Percentiles rank a stretch among this genome's conserved stretches.
phyloP scores from a whole-genome alignment of 176 grass and related monocot species.

The Rhynchospora tenuis region DNA sequence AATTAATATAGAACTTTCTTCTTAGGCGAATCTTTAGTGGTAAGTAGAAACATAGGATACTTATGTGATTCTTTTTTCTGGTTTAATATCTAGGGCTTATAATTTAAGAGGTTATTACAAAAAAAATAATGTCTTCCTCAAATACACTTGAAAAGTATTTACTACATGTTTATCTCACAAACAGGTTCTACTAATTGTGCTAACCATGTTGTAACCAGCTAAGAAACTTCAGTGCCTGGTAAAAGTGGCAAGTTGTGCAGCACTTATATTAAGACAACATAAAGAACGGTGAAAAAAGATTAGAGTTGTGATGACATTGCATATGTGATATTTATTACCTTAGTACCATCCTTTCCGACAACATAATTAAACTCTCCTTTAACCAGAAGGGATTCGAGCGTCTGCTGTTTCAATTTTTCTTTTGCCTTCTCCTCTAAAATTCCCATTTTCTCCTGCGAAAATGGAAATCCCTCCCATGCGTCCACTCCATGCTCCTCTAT shows the following conservation, averaged over 20 bases:
- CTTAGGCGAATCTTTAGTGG: too few relatives aligned
- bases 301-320: not conserved
- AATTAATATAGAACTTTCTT: not conserved
- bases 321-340: conserved; percentile 34
- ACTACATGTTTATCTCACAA: not conserved
- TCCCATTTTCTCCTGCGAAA: conserved; percentile 54
- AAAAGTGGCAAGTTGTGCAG: not conserved
- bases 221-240: not conserved
- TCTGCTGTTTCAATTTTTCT: conserved; percentile 51
- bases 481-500: conserved; percentile 65
- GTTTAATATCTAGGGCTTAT: not conserved
- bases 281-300: not conserved
- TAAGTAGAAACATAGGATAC: too few relatives aligned
- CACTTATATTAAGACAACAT: not conserved
- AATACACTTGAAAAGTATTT: not conserved
- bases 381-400: conserved; percentile 72
- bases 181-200: not conserved
- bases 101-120: not conserved
- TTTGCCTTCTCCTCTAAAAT: conserved; percentile 60
- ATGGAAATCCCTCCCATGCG: conserved; percentile 79
- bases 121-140: not conserved
- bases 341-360: conserved; percentile 47
- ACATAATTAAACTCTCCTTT: conserved; percentile 55
- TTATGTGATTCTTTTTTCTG: not conserved
- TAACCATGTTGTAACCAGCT: not conserved